Evolutionary conservation across 2,329 filamentous ascomycete species (phyloP).

Genomic region (Ceratocystis variospora): DNA sequence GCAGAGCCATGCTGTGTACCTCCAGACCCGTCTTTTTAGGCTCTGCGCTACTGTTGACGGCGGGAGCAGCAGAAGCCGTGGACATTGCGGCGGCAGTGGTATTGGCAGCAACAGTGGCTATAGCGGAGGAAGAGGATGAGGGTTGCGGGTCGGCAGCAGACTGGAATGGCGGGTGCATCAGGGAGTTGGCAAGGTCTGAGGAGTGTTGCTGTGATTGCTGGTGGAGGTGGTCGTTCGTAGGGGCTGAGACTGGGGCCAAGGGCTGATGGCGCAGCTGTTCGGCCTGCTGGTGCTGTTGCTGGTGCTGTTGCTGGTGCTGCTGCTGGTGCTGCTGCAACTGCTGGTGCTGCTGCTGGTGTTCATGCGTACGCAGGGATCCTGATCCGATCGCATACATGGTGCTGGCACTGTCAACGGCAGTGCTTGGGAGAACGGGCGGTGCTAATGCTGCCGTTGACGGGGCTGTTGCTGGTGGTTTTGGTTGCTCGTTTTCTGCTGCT

Average conservation of each 20-base stretch:
- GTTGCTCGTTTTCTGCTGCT: neutral
- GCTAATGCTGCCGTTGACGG: neutral
- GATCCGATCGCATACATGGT: neutral
- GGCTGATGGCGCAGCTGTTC: neutral
- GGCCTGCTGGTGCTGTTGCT: conserved; percentile 1
- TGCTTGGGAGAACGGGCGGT: neutral
- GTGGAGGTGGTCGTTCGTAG: conserved; percentile 2
- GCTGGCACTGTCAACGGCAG: neutral
- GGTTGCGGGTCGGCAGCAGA: neutral
- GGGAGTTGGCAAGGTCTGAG: neutral
- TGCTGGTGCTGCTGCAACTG: conserved; percentile 2
- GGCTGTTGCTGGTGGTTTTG: neutral
- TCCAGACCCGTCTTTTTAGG: conserved; percentile 30
- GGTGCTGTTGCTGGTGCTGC: neutral
- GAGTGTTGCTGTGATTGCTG: conserved; percentile 14
- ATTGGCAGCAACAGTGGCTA: conserved; percentile 6
- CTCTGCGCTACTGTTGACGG: neutral
- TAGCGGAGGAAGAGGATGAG: neutral
- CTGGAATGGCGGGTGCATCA: neutral
- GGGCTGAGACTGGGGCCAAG: neutral
- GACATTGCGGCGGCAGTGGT: neutral
- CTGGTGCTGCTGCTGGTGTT: neutral
- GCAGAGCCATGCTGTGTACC: conserved; percentile 54
- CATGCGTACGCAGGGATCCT: neutral
- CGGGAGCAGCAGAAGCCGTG: neutral